Percentiles rank a stretch among this genome's conserved stretches.
Evolutionary conservation across 306 rosid genomes (phyloP).

Genomic region (Biancaea sappan): DNA sequence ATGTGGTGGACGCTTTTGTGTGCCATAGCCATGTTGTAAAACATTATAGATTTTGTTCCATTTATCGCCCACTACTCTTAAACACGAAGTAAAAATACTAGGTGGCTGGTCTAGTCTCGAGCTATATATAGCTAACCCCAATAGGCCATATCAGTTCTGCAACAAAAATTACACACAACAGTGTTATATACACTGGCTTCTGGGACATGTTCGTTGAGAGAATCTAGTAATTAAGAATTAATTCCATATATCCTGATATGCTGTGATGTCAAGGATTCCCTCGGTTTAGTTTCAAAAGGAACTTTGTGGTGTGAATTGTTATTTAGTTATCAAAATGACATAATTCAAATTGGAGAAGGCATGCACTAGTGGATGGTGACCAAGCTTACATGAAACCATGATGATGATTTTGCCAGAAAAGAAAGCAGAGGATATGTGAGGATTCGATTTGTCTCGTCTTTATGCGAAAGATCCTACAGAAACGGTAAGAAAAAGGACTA

Average conservation of each 20-base stretch:
- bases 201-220: slow-evolving; percentile 1
- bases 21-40: background rate
- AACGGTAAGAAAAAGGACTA: background rate
- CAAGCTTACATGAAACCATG: background rate
- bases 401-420: slow-evolving; percentile 1
- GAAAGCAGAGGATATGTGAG: slow-evolving; percentile 29
- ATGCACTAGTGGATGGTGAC: background rate
- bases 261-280: no score
- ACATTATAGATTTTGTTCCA: background rate
- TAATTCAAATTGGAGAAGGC: no score
- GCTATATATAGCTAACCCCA: background rate
- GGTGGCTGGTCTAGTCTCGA: background rate
- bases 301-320: background rate
- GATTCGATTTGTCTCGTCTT: slow-evolving; percentile 16
- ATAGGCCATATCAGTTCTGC: background rate
- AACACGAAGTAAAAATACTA: background rate
- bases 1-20: slow-evolving; percentile 16
- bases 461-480: background rate
- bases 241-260: background rate
- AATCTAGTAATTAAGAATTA: slow-evolving; percentile 9
- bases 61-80: slow-evolving; percentile 5
- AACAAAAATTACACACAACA: background rate
- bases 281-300: background rate
- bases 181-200: background rate
- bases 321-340: no score